A percentile compares a stretch with the other conserved stretches of the same genome.
These are phyloP conservation scores for Camelina laxa DNA, from an alignment of 345 rosid genomes.

Conservation along the genomic window DNA sequence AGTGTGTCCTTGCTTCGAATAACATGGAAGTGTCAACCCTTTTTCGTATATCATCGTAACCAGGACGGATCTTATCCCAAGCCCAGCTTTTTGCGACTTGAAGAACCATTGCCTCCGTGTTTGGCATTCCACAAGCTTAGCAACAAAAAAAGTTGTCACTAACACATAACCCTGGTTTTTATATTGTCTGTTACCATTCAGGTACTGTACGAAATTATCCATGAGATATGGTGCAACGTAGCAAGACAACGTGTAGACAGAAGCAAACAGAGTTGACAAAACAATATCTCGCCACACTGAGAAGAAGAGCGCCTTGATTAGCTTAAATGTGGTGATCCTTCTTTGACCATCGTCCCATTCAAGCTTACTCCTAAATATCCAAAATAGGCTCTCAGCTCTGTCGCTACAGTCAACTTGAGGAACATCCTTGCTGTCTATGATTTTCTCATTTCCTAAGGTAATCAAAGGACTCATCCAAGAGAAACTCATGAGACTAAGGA, in stretches of 20 bases:
- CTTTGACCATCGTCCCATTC: constrained; percentile 43
- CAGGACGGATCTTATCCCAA: constrained; percentile 55
- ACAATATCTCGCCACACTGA: constrained; percentile 47
- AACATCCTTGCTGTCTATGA: constrained; percentile 51
- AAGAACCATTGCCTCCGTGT: constrained; percentile 60
- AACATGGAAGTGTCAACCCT: constrained; percentile 57
- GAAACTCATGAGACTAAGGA: constrained; percentile 48
- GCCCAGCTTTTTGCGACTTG: constrained; percentile 44
- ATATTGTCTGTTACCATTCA: constrained; percentile 45
- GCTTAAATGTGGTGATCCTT: constrained; percentile 46
- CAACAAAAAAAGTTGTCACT: constrained; percentile 50
- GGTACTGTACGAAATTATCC: constrained; percentile 58
- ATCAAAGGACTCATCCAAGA: constrained; percentile 55
- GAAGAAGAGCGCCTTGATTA: constrained; percentile 46
- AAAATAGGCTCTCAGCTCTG: constrained; percentile 44
- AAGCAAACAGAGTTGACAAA: constrained; percentile 42
- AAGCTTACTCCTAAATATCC: constrained; percentile 43
- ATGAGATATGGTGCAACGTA: constrained; percentile 56
- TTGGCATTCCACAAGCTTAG: constrained; percentile 63
- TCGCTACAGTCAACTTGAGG: constrained; percentile 50
- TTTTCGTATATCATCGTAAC: constrained; percentile 59
- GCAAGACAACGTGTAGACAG: constrained; percentile 41
- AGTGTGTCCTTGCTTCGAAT: constrained; percentile 54
- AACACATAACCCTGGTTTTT: constrained; percentile 55
- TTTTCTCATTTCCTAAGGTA: constrained; percentile 49